These are phyloP conservation scores for Vanilla planifolia DNA, from an alignment of 106 monocot genomes.

Conservation along the genomic window DNA sequence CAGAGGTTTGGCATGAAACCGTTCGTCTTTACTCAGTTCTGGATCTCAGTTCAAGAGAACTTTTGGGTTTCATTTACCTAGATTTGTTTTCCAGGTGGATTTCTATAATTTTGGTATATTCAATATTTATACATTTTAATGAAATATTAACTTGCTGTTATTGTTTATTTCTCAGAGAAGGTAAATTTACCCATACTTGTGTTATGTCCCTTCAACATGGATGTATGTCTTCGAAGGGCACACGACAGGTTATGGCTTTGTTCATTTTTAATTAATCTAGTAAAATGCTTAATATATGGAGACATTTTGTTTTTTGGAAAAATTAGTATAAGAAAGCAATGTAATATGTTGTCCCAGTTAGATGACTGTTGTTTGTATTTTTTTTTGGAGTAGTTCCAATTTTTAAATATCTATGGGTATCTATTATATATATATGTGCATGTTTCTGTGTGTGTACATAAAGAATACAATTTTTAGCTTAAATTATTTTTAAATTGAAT, in stretches of 20 bases:
- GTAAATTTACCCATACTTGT: conserved; percentile 84
- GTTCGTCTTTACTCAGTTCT: conserved; percentile 67
- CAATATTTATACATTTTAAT: not conserved
- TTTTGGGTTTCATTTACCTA: conserved; percentile 90
- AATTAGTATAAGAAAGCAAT: no score
- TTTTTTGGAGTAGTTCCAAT: no score
- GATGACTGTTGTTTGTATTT: no score
- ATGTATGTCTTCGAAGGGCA: conserved; percentile 56
- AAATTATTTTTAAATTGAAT: no score
- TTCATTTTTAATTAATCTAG: no score
- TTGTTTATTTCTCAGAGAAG: conserved; percentile 45
- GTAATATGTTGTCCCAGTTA: no score
- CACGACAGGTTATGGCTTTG: conserved; percentile 44
- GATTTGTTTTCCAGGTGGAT: conserved; percentile 77
- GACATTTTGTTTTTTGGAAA: no score
- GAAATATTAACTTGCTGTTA: not conserved
- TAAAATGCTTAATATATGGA: no score
- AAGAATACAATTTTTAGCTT: no score
- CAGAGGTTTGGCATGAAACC: conserved; percentile 86
- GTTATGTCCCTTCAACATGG: conserved; percentile 94
- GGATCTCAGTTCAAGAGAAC: conserved; percentile 61
- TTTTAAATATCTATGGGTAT: no score
- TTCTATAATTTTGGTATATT: not conserved
- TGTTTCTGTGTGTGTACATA: no score
- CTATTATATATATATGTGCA: no score